phyloP scores from a whole-genome alignment of 768 basidiomycete genomes.

The Hypholoma sublateritium region DNA sequence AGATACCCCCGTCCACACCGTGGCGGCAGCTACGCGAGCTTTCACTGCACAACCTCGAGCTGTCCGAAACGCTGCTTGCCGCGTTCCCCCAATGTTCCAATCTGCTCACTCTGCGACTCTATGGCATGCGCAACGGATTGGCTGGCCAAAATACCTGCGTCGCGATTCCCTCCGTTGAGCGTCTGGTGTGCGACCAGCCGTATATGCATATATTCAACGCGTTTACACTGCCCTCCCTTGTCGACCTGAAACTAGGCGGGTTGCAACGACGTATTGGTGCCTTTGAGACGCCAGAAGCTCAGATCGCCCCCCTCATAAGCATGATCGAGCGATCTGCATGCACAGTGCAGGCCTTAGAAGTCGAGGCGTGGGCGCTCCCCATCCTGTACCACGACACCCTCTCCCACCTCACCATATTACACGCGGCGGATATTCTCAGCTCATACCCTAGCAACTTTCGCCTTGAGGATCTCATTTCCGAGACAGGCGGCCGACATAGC shows the following conservation, averaged over 20 bases:
- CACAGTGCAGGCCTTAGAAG: neutral
- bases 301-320: neutral
- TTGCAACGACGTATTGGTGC: neutral
- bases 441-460: neutral
- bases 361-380: neutral
- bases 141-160: neutral
- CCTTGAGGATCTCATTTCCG: neutral
- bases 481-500: neutral
- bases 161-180: slow-evolving; percentile 1
- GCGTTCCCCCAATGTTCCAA: slow-evolving; percentile 2
- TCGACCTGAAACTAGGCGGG: slow-evolving; percentile 3
- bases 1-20: neutral
- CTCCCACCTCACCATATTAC: too few species aligned
- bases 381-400: neutral
- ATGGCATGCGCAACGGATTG: neutral
- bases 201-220: slow-evolving; percentile 1
- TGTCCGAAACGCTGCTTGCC: slow-evolving; percentile 1
- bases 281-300: neutral
- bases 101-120: slow-evolving; percentile 5
- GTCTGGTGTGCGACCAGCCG: slow-evolving; percentile 6
- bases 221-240: slow-evolving; percentile 9
- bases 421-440: neutral
- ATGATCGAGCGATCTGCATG: slow-evolving; percentile 8
- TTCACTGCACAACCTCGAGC: slow-evolving; percentile 6
- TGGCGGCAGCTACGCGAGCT: slow-evolving; percentile 11